Evolutionary conservation across 1,284 basidiomycete genomes (phyloP), one percentile per base, ranked within the genome.

Genomic region (Ganoderma meredithae): DNA sequence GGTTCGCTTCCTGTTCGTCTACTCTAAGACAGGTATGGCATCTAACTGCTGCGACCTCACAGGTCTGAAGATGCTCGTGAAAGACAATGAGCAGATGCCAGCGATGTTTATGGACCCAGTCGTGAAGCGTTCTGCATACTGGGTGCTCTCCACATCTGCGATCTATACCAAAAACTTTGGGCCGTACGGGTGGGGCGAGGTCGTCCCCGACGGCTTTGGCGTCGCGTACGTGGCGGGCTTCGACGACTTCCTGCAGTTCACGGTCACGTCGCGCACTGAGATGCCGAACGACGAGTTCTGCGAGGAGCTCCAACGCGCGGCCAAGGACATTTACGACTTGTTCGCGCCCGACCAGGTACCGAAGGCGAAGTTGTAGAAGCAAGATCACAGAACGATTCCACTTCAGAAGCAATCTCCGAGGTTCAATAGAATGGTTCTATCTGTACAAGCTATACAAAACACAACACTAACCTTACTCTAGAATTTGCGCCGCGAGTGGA

Each of bases 161-260:
- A 87, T 97, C 64, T 95, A 93, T 78, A 94, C 92, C 27, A 90
- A 90, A 70, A 88, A 92, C 76, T 91, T 97, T 76, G 84, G 85
- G 59, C 90, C 87, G 27, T 97, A 96, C 80, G 95, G 95, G 41
- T 96, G 93, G 91, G 94, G 94, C 64, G 93, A 94, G 83, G 93
- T 95, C 66, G 90, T 93, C 17, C 89, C 90, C 1, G 87, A 94
- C 71, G 93, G 93, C 5, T 94, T 93, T 75, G 93, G 92, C 41
- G 87, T 93, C 41, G 88, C 91, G 33, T 93, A 94, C 74, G 87
- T 92, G 88, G 91, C 91, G 22, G 90, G 91, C 52, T 90, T 87
- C 74, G 88, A 93, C 75, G 93, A 95, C 77, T 87, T 86, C 72
- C 80, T 96, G 33, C 92, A 94, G 76, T 95, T 90, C 76, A 95